These are phyloP conservation scores for Pyrus betulifolia DNA, from an alignment of 306 rosid genomes.

Conservation along the genomic window DNA sequence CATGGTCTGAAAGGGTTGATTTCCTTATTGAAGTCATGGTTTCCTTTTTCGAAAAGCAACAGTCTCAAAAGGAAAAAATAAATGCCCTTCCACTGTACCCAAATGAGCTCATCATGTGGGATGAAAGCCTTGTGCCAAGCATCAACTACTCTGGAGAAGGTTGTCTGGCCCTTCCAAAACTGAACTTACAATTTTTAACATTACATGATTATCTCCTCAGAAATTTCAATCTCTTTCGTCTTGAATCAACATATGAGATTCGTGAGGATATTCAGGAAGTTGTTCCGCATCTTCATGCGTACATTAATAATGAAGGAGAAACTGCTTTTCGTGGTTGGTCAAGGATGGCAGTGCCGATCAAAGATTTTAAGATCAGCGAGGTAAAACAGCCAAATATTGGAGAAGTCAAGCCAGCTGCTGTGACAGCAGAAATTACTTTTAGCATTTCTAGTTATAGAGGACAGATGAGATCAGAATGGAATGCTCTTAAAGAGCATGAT, in stretches of 20 bases:
- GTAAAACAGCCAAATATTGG: slow-evolving; percentile 96
- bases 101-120: slow-evolving; percentile 97
- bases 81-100: slow-evolving; percentile 99
- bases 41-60: slow-evolving; percentile 91
- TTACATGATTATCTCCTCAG: slow-evolving; percentile 94
- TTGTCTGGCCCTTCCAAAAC: slow-evolving; percentile 97
- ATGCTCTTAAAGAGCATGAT: slow-evolving; percentile 92
- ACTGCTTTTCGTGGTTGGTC: slow-evolving; percentile 99
- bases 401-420: slow-evolving; percentile 93
- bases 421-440: slow-evolving; percentile 77
- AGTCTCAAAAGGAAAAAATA: slow-evolving; percentile 93
- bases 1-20: slow-evolving; percentile 89
- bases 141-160: slow-evolving; percentile 98
- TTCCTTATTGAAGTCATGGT: slow-evolving; percentile 92
- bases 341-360: slow-evolving; percentile 94
- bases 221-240: slow-evolving; percentile 93
- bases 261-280: slow-evolving; percentile 99
- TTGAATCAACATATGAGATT: slow-evolving; percentile 95
- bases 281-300: slow-evolving; percentile 89
- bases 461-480: slow-evolving; percentile 94
- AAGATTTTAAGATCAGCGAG: slow-evolving; percentile 70
- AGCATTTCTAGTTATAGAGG: slow-evolving; percentile 87
- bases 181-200: slow-evolving; percentile 89
- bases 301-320: slow-evolving; percentile 77
- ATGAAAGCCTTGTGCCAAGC: slow-evolving; percentile 97